Evolutionary conservation across 257 asterid genomes (phyloP).

Genomic region (Capsicum rhomboideum): DNA sequence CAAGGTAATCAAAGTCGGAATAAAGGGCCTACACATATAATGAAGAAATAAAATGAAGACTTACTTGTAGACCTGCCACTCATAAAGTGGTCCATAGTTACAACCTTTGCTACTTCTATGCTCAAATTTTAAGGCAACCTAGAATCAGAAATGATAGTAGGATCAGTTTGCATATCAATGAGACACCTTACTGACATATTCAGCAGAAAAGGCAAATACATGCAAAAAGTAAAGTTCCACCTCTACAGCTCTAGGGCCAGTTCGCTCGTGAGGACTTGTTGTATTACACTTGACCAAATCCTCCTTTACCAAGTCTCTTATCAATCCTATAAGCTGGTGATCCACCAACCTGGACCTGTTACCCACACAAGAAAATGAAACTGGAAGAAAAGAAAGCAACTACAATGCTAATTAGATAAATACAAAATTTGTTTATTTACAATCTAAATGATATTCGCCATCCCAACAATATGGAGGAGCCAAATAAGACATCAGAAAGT

Average conservation of each 20-base stretch:
- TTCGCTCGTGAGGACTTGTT: constrained; percentile 21
- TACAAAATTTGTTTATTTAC: no score
- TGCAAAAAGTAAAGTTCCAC: constrained; percentile 13
- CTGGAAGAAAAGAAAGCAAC: no score
- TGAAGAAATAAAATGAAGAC: background rate
- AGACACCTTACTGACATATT: background rate
- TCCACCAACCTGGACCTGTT: constrained; percentile 35
- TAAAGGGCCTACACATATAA: background rate
- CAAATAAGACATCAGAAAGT: no score
- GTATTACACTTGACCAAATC: constrained; percentile 79
- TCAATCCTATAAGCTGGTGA: constrained; percentile 53
- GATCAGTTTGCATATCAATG: background rate
- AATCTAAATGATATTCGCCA: no score
- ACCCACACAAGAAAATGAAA: constrained; percentile 15
- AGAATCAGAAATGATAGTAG: background rate
- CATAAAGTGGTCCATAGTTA: constrained; percentile 38
- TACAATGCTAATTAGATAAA: no score
- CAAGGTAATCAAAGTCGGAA: background rate
- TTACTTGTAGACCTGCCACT: constrained; percentile 58
- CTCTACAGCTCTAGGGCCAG: constrained; percentile 60
- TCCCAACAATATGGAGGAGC: no score
- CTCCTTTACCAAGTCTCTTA: constrained; percentile 70
- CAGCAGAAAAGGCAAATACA: background rate
- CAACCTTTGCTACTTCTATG: constrained; percentile 41
- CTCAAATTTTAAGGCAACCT: constrained; percentile 49